A percentile compares a stretch with the other conserved stretches of the same genome.
Evolutionary conservation across 208 protist species (phyloP).

Genomic region (Trypanosoma melophagium): DNA sequence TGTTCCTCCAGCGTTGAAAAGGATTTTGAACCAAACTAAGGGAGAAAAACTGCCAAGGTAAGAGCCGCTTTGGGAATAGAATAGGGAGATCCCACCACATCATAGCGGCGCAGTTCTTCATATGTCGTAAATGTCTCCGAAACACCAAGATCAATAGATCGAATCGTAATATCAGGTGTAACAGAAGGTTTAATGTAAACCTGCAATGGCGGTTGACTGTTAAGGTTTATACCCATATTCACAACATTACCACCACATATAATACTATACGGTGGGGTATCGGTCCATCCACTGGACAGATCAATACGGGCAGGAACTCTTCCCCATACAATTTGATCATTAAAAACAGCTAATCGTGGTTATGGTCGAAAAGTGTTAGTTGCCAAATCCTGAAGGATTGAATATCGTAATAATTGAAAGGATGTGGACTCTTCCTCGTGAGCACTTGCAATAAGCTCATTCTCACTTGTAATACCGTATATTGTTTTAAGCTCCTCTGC

Average conservation of each 20-base stretch:
- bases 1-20: conserved; percentile 42
- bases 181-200: conserved; percentile 34
- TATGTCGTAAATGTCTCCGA: conserved; percentile 29
- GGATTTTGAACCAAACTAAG: conserved; percentile 28
- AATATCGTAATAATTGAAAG: conserved; percentile 1
- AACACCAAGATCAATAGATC: conserved; percentile 45
- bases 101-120: conserved; percentile 47
- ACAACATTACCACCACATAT: conserved; percentile 56
- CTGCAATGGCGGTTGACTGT: conserved; percentile 52
- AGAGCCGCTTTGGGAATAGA: conserved; percentile 68
- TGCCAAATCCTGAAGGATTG: conserved; percentile 5
- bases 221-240: conserved; percentile 58
- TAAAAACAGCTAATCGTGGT: conserved; percentile 30
- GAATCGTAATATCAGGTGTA: conserved; percentile 29
- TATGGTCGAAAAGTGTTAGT: background rate
- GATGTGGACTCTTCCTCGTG: background rate
- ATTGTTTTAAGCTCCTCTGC: background rate
- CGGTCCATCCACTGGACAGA: conserved; percentile 61
- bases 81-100: conserved; percentile 40
- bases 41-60: conserved; percentile 52
- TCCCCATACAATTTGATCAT: conserved; percentile 53
- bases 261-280: conserved; percentile 63
- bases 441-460: background rate
- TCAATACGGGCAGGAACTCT: conserved; percentile 57
- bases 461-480: background rate